Evolutionary conservation across 169 alveolate genomes (phyloP).

Genomic region (Babesia gibsoni): DNA sequence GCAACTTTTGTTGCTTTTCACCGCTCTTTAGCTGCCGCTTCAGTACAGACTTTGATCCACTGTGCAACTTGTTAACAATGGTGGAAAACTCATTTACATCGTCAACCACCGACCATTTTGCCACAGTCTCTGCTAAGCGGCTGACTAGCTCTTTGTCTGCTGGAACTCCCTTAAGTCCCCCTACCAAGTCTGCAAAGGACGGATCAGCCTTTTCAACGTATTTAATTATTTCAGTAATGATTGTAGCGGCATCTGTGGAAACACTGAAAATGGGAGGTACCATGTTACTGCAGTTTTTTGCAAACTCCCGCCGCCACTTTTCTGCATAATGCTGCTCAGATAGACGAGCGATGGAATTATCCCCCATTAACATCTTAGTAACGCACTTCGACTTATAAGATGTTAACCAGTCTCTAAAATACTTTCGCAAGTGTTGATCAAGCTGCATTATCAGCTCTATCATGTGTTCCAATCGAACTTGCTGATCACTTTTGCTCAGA

Average conservation of each 20-base stretch:
- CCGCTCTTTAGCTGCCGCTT: slow-evolving; percentile 23
- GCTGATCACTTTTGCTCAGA: background rate
- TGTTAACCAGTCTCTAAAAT: slow-evolving; percentile 3
- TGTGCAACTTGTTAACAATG: slow-evolving; percentile 8
- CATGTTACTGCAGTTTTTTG: background rate
- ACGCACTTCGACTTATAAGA: slow-evolving; percentile 21
- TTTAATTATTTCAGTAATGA: background rate
- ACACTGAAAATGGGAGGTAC: slow-evolving; percentile 21
- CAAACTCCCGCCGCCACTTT: slow-evolving; percentile 7
- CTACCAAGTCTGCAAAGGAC: background rate
- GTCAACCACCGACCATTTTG: slow-evolving; percentile 12
- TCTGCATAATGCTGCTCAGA: slow-evolving; percentile 7
- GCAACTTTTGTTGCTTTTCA: slow-evolving; percentile 47
- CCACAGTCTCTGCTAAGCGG: background rate
- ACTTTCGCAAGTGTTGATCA: background rate
- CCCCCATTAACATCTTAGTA: slow-evolving; percentile 22
- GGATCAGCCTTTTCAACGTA: slow-evolving; percentile 12
- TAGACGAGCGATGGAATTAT: background rate
- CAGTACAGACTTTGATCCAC: slow-evolving; percentile 24
- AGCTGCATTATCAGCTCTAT: background rate
- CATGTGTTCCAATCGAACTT: background rate
- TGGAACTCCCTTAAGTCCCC: background rate
- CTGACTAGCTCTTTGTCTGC: background rate
- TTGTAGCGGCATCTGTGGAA: background rate
- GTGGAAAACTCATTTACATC: slow-evolving; percentile 42